Evolutionary conservation across 352 stramenopile species (phyloP), one percentile per base, ranked within the genome.

Genomic region (Phytophthora uliginosa): DNA sequence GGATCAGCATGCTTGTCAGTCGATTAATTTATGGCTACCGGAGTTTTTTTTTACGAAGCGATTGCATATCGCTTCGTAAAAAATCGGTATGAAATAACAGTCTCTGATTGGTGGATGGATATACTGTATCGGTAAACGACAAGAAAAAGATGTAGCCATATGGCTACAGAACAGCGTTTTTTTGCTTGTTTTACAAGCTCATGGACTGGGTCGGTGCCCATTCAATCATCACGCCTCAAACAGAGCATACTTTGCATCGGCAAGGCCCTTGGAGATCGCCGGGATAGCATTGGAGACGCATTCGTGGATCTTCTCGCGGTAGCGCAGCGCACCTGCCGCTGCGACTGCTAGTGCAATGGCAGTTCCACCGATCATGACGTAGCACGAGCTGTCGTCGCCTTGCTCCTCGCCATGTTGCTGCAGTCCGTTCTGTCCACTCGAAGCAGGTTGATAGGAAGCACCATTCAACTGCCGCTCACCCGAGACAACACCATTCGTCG

Each of bases 241-340:
- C 6, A 93, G 65, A 28, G 83, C 83, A 56, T 84, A 86, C 62
- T 91, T 92, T 57, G 84, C 86, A 55, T 94, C 86, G 0, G 74
- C 77, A 26, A 94, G 62, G 0, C 79, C 74, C 55, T 91, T 91
- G 13, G 81, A 89, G 34, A 93, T 81, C n/a, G 72, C 76, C 10
- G 83, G 82, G 22, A 80, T 64, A 12, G 82, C 78, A 42, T 73
- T 71, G 7, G 76, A 75, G 17, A 89, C 56, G 2, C 73, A 75
- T 2, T 91, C 83, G 8, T 82, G 69, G 40, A 94, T 76, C 28
- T 76, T 79, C 53, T 86, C 73, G 26, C 84, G 84, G 62, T 90
- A 92, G 33, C 76, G 76, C 13, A 89, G 59, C 22, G 72, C 65
- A 18, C 84, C 79, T 55, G 85, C 70, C 7, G 82, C 83, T 2